Base-by-base conservation (phyloP, 108 stramenopile species). In the Seminavis robusta region DNA sequence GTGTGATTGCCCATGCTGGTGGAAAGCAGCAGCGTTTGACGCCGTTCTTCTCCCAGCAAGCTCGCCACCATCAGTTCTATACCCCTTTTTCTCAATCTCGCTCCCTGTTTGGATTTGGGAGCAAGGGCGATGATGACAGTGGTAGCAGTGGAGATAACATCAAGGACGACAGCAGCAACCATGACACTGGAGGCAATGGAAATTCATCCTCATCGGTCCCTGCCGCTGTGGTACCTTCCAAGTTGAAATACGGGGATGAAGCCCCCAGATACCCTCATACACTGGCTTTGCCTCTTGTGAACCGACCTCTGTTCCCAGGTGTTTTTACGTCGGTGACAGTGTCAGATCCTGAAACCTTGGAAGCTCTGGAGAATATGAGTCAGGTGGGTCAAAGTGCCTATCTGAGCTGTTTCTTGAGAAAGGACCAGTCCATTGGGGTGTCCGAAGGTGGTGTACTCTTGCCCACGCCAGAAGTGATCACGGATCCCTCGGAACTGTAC, bases 201-300 rank as follows among this genome's bases (percentile, higher is more conserved):
- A n/a, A n/a, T n/a, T n/a, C n/a, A n/a, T n/a, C 51, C 21, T 32
- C 51, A 8, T 11, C 41, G 6, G 10, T 15, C 17, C 27, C 52
- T 31, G 44, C 49, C 1, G 17, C 52, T 13, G 42, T 69, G 9
- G 43, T 71, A 13, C 71, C 77, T 5, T 29, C 59, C 28, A 59
- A 56, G 21, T 36, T 76, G 10, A 57, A 69, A 5, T 81, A 82
- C 59, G 92, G 92, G 23, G 92, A 94, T 59, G 77, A 80, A 36
- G 88, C 88, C 21, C 92, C 92, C 25, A 61, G 84, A 33, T 82
- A 82, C 56, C 88, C 88, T 1, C 88, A 90, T 56, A 61, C 86
- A n/a, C 54, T 86, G 39, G 92, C 86, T 4, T 54, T 94, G 3
- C 88, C 86, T n/a, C 55, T 94, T 15, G 41, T 77, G 15, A 63